These are phyloP conservation scores for Akanthomyces uredinophilus DNA, from an alignment of 2,329 filamentous ascomycete genomes.

Conservation along the genomic window DNA sequence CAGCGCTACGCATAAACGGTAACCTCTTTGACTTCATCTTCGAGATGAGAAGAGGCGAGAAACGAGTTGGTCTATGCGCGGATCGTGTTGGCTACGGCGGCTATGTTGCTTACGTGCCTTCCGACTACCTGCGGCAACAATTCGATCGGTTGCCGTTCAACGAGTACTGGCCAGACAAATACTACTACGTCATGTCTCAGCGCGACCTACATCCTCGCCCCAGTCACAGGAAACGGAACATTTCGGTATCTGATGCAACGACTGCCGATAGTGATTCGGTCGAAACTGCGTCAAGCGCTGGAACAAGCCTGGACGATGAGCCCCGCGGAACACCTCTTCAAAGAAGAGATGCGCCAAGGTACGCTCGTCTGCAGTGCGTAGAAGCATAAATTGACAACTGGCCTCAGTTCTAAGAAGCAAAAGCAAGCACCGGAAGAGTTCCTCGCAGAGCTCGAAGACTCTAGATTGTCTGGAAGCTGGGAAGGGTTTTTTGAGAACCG, in stretches of 20 bases:
- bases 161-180: background rate
- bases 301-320: background rate
- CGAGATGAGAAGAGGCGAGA: too few relatives aligned
- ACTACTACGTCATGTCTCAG: background rate
- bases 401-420: background rate
- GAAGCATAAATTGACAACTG: background rate
- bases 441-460: background rate
- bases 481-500: background rate
- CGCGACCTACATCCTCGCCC: background rate
- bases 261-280: background rate
- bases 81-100: background rate
- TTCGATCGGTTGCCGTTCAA: constrained; percentile 1
- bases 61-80: background rate
- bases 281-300: background rate
- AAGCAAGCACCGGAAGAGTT: background rate
- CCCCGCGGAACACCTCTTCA: background rate
- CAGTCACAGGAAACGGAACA: background rate
- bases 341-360: background rate
- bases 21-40: background rate
- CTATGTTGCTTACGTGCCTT: background rate
- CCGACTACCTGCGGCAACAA: background rate
- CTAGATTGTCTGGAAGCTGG: background rate
- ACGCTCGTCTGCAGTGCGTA: background rate
- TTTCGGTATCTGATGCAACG: background rate
- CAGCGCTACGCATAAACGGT: fast-evolving